Percentiles rank a stretch among this genome's conserved stretches.
phyloP scores from a whole-genome alignment of 331 rosid genomes.

The Saraca asoca region DNA sequence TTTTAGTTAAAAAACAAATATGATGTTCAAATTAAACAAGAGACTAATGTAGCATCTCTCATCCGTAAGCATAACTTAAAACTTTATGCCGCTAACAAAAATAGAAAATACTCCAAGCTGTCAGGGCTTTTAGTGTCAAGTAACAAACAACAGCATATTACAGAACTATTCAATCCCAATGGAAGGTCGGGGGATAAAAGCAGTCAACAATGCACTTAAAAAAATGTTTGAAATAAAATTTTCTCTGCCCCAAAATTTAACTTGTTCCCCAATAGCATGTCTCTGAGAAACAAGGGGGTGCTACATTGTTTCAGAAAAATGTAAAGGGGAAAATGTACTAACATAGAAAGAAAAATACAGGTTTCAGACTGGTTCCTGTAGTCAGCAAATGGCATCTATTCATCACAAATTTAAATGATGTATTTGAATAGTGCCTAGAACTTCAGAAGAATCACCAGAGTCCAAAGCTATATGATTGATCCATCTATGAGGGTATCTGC shows the following conservation, averaged over 20 bases:
- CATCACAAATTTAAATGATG: constrained; percentile 63
- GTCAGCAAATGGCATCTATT: constrained; percentile 47
- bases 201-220: constrained; percentile 41
- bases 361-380: constrained; percentile 61
- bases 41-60: constrained; percentile 1
- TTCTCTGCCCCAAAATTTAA: constrained; percentile 52
- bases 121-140: constrained; percentile 11
- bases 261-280: constrained; percentile 37
- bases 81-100: background rate
- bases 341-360: constrained; percentile 48
- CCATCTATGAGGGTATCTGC: constrained; percentile 80
- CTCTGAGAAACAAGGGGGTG: constrained; percentile 35
- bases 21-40: constrained; percentile 13
- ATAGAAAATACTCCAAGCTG: background rate
- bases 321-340: constrained; percentile 38
- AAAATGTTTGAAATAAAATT: constrained; percentile 39
- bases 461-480: constrained; percentile 78
- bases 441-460: constrained; percentile 84
- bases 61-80: constrained; percentile 14
- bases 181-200: background rate
- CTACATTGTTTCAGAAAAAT: constrained; percentile 54
- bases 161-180: constrained; percentile 1
- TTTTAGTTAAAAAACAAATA: too few species aligned
- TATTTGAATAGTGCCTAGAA: constrained; percentile 72
- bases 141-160: constrained; percentile 8